Evolutionary conservation across 2,329 filamentous ascomycete genomes (phyloP).

Genomic region (Incumbomyces lentus): DNA sequence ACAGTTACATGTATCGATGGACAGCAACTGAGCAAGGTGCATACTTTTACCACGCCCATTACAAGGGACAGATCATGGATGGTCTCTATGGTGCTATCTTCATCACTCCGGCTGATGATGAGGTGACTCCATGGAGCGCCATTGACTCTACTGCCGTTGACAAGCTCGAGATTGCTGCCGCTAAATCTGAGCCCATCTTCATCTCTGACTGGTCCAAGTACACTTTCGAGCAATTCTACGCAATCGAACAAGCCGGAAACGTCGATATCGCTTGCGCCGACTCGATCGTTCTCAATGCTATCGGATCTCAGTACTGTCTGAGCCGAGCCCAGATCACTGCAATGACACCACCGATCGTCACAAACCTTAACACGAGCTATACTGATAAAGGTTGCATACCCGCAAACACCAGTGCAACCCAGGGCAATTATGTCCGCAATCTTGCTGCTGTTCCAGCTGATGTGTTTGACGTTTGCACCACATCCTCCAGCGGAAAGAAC

Average conservation of each 20-base stretch:
- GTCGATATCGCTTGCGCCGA: conserved; percentile 47
- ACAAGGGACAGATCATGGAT: conserved; percentile 55
- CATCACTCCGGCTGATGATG: conserved; percentile 34
- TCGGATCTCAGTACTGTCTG: conserved; percentile 46
- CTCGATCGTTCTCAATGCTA: conserved; percentile 52
- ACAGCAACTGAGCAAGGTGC: conserved; percentile 42
- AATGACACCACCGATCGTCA: conserved; percentile 26
- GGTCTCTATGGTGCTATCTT: conserved; percentile 58
- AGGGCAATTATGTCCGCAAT: conserved; percentile 28
- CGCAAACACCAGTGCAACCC: conserved; percentile 14
- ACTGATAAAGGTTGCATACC: conserved; percentile 29
- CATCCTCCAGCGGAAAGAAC: conserved; percentile 12
- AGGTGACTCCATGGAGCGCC: conserved; percentile 39
- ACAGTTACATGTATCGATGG: conserved; percentile 51
- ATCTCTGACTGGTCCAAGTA: conserved; percentile 49
- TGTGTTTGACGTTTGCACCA: conserved; percentile 31
- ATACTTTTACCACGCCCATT: conserved; percentile 61
- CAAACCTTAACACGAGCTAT: conserved; percentile 19
- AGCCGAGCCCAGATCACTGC: conserved; percentile 34
- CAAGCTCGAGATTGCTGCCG: conserved; percentile 42
- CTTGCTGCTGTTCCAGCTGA: conserved; percentile 32
- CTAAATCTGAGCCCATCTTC: conserved; percentile 37
- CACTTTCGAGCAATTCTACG: conserved; percentile 38
- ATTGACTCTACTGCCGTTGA: conserved; percentile 35
- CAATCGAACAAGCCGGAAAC: conserved; percentile 23